A percentile compares a stretch with the other conserved stretches of the same genome.
Evolutionary conservation across 805 yeast species (phyloP).

Genomic region (Kazachstania viticola): DNA sequence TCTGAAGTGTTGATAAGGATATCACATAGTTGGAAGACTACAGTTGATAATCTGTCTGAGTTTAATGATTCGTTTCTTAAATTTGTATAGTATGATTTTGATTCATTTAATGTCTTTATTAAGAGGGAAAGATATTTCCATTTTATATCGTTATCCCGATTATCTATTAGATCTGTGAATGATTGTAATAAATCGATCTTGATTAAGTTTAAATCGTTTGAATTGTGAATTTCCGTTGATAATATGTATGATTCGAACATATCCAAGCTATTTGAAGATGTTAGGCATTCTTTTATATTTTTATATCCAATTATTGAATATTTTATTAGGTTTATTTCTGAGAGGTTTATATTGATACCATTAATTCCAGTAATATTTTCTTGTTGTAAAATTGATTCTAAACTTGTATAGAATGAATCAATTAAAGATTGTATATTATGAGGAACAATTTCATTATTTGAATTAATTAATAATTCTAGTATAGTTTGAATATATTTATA

Average conservation of each 20-base stretch:
- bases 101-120: conserved; percentile 9
- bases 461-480: conserved; percentile 10
- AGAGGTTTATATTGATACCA: conserved; percentile 1
- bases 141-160: conserved; percentile 1
- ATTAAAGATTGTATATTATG: conserved; percentile 14
- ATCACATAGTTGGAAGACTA: conserved; percentile 20
- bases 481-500: conserved; percentile 13
- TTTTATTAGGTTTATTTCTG: conserved; percentile 8
- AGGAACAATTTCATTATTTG: conserved; percentile 10
- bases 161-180: conserved; percentile 7
- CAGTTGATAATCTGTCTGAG: conserved; percentile 13
- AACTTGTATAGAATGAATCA: conserved; percentile 9
- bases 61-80: conserved; percentile 7
- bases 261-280: not conserved
- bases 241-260: not conserved
- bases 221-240: not conserved
- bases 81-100: conserved; percentile 8
- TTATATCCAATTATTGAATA: conserved; percentile 10
- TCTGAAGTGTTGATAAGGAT: conserved; percentile 15
- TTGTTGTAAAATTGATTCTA: conserved; percentile 4
- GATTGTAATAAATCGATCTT: conserved; percentile 13
- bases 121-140: conserved; percentile 16
- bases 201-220: conserved; percentile 7
- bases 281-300: conserved; percentile 2
- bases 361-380: no score